Evolutionary conservation across 2,329 filamentous ascomycete species (phyloP).

Genomic region (Zasmidium angulare): DNA sequence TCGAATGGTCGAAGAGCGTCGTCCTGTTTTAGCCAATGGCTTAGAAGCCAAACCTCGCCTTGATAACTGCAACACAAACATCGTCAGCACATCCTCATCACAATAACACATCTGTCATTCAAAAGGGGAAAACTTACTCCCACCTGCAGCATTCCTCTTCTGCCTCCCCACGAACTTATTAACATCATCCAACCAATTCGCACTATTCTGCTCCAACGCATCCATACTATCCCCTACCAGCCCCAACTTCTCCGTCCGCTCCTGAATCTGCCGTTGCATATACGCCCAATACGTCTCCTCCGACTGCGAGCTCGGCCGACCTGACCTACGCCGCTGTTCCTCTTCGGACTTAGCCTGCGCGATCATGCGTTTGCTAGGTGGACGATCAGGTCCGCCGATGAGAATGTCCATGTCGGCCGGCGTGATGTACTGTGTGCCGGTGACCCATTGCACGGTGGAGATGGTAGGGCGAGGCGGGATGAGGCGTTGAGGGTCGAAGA

Average conservation of each 20-base stretch:
- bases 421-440: conserved; percentile 87
- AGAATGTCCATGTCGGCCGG: conserved; percentile 84
- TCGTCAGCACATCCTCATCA: conserved; percentile 7
- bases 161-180: conserved; percentile 83
- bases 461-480: conserved; percentile 86
- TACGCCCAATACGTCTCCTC: conserved; percentile 74
- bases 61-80: conserved; percentile 25
- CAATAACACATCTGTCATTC: neutral
- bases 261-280: conserved; percentile 81
- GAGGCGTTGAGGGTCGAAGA: conserved; percentile 74
- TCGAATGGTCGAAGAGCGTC: neutral
- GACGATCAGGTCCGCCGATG: conserved; percentile 84
- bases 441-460: conserved; percentile 93
- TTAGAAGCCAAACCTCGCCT: conserved; percentile 31
- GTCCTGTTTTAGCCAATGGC: neutral
- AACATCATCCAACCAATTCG: conserved; percentile 83
- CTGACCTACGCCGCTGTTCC: conserved; percentile 49
- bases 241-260: conserved; percentile 83
- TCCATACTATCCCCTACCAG: conserved; percentile 84
- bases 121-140: conserved; percentile 44
- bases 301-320: conserved; percentile 27
- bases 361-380: conserved; percentile 84
- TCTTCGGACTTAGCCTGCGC: conserved; percentile 76
- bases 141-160: conserved; percentile 80
- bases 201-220: conserved; percentile 74